Conservation (phyloP, 768 basidiomycete genomes). For the Psilocybe tampanensis region DNA sequence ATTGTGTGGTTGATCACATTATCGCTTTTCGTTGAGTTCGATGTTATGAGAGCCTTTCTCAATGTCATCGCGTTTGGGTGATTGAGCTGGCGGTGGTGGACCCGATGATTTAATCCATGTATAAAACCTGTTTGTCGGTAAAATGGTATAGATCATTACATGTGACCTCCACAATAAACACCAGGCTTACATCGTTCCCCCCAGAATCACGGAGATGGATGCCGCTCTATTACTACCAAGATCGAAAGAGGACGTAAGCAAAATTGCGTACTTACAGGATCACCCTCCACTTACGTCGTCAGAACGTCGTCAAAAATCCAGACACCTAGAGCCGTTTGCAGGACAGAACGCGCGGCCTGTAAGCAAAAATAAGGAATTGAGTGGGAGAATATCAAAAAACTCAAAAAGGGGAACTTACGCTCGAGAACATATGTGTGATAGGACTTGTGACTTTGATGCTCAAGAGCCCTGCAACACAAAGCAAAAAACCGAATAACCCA, state of each 20-base stretch:
- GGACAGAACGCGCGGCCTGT: constrained; percentile 78
- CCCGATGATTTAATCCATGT: constrained; percentile 49
- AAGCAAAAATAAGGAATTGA: constrained; percentile 3
- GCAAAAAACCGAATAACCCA: constrained; percentile 79
- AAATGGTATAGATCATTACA: constrained; percentile 3
- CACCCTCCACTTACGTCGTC: constrained; percentile 54
- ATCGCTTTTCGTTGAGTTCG: background rate
- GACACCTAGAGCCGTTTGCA: constrained; percentile 82
- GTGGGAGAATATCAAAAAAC: constrained; percentile 1
- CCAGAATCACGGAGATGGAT: constrained; percentile 68
- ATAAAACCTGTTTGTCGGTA: constrained; percentile 45
- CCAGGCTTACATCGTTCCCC: constrained; percentile 62
- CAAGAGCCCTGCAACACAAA: constrained; percentile 77
- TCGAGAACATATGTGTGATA: constrained; percentile 85
- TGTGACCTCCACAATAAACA: background rate
- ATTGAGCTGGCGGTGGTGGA: constrained; percentile 13
- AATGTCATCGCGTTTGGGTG: constrained; percentile 20
- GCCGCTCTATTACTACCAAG: constrained; percentile 56
- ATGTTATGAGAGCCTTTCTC: constrained; percentile 15
- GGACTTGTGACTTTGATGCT: constrained; percentile 85
- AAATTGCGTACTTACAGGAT: background rate
- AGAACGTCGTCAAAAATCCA: constrained; percentile 77
- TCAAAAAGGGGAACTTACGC: constrained; percentile 43
- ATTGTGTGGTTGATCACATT: background rate
- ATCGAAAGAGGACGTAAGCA: constrained; percentile 5